These are phyloP conservation scores for Fusarium clavum DNA, from an alignment of 2,329 filamentous ascomycete species.

Conservation along the genomic window DNA sequence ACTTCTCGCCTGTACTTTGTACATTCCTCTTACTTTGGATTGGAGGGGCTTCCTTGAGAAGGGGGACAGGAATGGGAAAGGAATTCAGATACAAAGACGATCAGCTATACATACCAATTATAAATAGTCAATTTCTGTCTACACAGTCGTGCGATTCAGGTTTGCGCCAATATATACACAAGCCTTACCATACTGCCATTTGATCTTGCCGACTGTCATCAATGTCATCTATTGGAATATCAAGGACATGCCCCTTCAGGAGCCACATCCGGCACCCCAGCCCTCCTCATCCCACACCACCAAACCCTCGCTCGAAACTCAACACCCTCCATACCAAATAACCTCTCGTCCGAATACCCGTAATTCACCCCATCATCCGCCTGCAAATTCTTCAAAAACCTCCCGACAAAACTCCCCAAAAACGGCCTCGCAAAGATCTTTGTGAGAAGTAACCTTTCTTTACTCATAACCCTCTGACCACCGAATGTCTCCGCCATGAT, in stretches of 20 bases:
- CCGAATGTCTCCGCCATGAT: slow-evolving; percentile 17
- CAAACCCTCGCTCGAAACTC: slow-evolving; percentile 27
- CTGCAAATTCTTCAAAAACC: slow-evolving; percentile 10
- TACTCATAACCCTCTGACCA: background rate
- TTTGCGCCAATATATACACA: too few relatives aligned
- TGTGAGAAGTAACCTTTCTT: background rate
- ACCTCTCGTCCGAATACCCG: background rate
- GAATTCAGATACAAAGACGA: too few relatives aligned
- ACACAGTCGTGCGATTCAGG: too few relatives aligned
- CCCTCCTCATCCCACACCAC: slow-evolving; percentile 19
- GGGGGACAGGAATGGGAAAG: too few relatives aligned
- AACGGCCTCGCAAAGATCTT: slow-evolving; percentile 17
- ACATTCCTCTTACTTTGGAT: background rate
- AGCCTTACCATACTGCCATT: too few relatives aligned
- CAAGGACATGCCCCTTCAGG: background rate
- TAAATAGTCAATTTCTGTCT: too few relatives aligned
- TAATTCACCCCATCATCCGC: slow-evolving; percentile 23
- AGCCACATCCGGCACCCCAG: background rate
- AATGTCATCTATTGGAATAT: background rate
- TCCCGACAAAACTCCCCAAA: slow-evolving; percentile 5
- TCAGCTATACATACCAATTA: too few relatives aligned
- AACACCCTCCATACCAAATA: slow-evolving; percentile 2
- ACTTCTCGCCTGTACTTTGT: background rate
- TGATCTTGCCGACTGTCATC: too few relatives aligned
- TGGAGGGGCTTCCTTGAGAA: too few relatives aligned